Evolutionary conservation across 2,329 filamentous ascomycete species (phyloP).

Genomic region (Arthrobotrys sinensis): DNA sequence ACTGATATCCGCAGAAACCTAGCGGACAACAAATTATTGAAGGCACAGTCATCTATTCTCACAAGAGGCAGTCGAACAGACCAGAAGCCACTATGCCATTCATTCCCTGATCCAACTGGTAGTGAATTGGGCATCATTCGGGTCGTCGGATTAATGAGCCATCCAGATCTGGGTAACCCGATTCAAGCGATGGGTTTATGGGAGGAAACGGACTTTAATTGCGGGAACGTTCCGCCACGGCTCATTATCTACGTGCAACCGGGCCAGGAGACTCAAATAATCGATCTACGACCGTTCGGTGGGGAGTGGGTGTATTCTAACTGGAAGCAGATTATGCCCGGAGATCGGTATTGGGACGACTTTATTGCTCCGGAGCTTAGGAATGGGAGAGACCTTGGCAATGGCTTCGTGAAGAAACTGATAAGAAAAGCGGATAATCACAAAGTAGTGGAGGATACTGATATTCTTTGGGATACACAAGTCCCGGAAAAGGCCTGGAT

Average conservation of each 20-base stretch:
- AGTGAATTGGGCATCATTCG: constrained; percentile 13
- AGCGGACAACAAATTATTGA: not conserved
- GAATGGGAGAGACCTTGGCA: not conserved
- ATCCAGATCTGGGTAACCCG: constrained; percentile 11
- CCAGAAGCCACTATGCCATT: constrained; percentile 29
- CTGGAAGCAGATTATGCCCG: constrained; percentile 44
- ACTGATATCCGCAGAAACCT: constrained; percentile 29
- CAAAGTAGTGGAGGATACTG: not conserved
- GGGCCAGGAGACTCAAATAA: constrained; percentile 17
- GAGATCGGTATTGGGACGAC: constrained; percentile 8
- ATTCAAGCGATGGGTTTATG: constrained; percentile 40
- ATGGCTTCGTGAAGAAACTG: constrained; percentile 38
- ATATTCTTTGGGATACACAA: constrained; percentile 30
- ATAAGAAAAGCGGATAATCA: constrained; percentile 6
- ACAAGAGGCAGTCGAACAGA: not conserved
- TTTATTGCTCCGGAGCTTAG: constrained; percentile 32
- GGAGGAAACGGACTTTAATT: constrained; percentile 40
- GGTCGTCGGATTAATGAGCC: constrained; percentile 45
- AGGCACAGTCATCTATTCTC: constrained; percentile 22
- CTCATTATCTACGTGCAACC: constrained; percentile 34
- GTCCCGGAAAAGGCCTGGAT: constrained; percentile 26
- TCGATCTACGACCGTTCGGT: constrained; percentile 38
- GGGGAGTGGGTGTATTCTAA: constrained; percentile 46
- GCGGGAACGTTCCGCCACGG: constrained; percentile 13
- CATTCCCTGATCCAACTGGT: constrained; percentile 16